Base-by-base conservation (phyloP, 2,329 filamentous ascomycete genomes). In the Fusarium sterilihyphosum region DNA sequence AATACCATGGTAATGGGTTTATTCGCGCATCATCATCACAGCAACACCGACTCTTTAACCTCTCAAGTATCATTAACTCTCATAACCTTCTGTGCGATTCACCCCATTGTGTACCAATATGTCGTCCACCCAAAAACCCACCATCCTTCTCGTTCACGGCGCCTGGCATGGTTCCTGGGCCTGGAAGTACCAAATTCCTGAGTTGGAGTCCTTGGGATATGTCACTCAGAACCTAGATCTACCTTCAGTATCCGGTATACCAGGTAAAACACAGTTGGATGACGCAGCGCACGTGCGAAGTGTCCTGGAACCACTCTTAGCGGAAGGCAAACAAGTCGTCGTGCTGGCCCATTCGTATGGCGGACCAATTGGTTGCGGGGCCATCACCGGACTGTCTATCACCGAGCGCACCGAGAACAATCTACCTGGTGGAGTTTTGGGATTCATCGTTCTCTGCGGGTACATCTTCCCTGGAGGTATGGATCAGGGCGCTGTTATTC, bases 111-210 rank as follows among this genome's bases (percentile, higher is more conserved):
- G 6, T 14, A 3, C 5, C 16, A 35, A 24, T 12, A 61, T 61
- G 58, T 31, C 24, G 0, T 8, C 58, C 8, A 26, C 46, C 16
- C 11, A 37, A 6, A 61, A 61, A 1, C 46, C 58, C 12, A 16
- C 8, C 17, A 54, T 61, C 10, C 35, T 61, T 26, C 47, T 61
- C 2, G 58, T 54, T 2, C 47, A 61, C n/a, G 58, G 58, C 14
- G 58, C 47, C 16, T 61, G 47, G 58, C 58, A 61, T 56, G 58
- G 58, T 8, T 61, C 47, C 20, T 61, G 58, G 58, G 26, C 14
- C 22, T 61, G 58, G 58, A 43, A 56, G 0, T 14, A 54, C 37
- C 47, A 61, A 12, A 33, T 20, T 8, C 46, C 47, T 5, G 47
- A 61, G 37, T n/a, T 61, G 2, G 37, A 56, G 10, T 54, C 58